phyloP scores from a whole-genome alignment of 2,329 filamentous ascomycete species.

The Ascochyta rabiei region DNA sequence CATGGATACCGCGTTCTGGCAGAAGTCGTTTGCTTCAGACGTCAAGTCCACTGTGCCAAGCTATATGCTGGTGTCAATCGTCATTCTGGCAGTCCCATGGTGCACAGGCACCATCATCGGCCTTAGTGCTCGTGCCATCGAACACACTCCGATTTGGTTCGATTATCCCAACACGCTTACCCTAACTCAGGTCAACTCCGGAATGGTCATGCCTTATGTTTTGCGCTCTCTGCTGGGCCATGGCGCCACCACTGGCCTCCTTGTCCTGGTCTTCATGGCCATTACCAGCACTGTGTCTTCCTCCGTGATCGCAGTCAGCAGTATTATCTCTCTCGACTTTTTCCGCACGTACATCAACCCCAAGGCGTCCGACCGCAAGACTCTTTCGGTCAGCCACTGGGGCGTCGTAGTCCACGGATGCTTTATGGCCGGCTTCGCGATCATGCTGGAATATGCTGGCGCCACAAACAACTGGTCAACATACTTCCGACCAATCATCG shows the following conservation, averaged over 20 bases:
- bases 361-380: conserved; percentile 69
- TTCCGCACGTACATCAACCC: conserved; percentile 87
- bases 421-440: conserved; percentile 76
- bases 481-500: conserved; percentile 86
- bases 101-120: conserved; percentile 49
- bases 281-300: conserved; percentile 51
- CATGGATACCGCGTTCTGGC: conserved; percentile 21
- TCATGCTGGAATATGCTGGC: conserved; percentile 61
- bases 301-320: conserved; percentile 69
- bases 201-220: conserved; percentile 28
- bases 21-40: conserved; percentile 21
- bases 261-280: conserved; percentile 54
- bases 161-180: conserved; percentile 42
- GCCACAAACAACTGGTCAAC: conserved; percentile 80
- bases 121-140: conserved; percentile 50
- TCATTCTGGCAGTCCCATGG: conserved; percentile 20
- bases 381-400: conserved; percentile 78
- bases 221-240: conserved; percentile 25
- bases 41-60: conserved; percentile 17
- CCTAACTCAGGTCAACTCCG: conserved; percentile 16
- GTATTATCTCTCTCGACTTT: conserved; percentile 84
- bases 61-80: conserved; percentile 18
- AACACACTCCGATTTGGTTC: conserved; percentile 47
- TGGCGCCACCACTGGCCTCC: conserved; percentile 21
- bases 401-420: conserved; percentile 74